These are phyloP conservation scores for Aspergillus calidoustus DNA, from an alignment of 2,329 filamentous ascomycete species.

Conservation along the genomic window DNA sequence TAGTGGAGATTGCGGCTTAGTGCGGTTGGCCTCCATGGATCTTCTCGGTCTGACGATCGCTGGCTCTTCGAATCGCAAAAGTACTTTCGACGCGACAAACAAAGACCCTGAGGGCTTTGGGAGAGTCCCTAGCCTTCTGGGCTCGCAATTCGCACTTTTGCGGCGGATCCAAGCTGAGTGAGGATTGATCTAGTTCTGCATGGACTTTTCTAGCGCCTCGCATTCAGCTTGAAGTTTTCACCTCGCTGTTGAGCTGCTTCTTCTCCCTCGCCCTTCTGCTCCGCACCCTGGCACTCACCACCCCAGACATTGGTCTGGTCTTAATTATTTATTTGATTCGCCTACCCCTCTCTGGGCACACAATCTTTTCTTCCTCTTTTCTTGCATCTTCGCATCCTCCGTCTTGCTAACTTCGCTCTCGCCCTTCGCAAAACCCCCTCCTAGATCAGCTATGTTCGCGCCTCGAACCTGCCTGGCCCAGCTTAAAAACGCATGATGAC, in stretches of 20 bases:
- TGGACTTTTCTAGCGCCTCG: not conserved
- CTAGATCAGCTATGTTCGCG: not conserved
- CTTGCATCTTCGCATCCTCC: not conserved
- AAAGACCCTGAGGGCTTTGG: not conserved
- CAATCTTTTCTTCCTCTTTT: not conserved
- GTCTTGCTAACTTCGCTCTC: not conserved
- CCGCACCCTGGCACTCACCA: not conserved
- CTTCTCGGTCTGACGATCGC: not conserved
- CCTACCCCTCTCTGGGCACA: not conserved
- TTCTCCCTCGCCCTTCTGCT: not conserved
- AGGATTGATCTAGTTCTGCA: not conserved
- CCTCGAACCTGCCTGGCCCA: not conserved
- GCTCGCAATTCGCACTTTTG: not conserved
- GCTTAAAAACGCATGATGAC: slow-evolving; percentile 28
- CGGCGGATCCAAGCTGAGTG: not conserved
- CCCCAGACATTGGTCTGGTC: not conserved
- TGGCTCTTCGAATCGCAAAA: not conserved
- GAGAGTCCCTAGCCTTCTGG: not conserved
- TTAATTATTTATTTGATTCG: not conserved
- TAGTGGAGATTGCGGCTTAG: not conserved
- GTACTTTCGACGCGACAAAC: not conserved
- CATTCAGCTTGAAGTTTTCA: not conserved
- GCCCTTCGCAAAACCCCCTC: not conserved
- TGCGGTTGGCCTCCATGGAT: not conserved
- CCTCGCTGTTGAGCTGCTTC: not conserved